Evolutionary conservation across 1,284 basidiomycete genomes (phyloP).

Genomic region (Cutaneotrichosporon mucoides): DNA sequence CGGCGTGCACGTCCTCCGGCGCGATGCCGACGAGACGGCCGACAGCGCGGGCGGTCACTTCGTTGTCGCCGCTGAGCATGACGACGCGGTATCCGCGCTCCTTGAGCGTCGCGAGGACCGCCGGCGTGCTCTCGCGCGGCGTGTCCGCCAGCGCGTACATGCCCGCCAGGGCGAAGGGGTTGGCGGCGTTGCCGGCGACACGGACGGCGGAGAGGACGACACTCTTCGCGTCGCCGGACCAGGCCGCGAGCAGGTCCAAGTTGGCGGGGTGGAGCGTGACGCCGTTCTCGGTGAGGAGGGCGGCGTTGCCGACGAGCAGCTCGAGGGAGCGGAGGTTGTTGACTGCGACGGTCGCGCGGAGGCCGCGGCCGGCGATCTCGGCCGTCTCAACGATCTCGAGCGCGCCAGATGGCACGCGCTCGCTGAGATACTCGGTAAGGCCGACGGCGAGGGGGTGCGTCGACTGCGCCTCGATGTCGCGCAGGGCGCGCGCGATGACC

Average conservation of each 20-base stretch:
- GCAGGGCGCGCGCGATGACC: conserved; percentile 39
- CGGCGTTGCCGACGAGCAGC: conserved; percentile 46
- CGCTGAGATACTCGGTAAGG: conserved; percentile 66
- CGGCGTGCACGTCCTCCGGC: conserved; percentile 73
- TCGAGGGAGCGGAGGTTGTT: conserved; percentile 53
- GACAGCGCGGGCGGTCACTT: conserved; percentile 74
- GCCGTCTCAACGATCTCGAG: conserved; percentile 62
- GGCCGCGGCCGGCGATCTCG: conserved; percentile 82
- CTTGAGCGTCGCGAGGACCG: conserved; percentile 71
- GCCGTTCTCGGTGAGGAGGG: conserved; percentile 21
- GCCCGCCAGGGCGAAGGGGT: conserved; percentile 10
- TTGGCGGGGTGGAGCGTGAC: conserved; percentile 33
- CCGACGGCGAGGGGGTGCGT: conserved; percentile 96
- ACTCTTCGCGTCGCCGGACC: conserved; percentile 68
- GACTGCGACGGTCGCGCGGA: conserved; percentile 63
- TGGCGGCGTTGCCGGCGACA: conserved; percentile 25
- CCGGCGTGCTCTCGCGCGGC: conserved; percentile 72
- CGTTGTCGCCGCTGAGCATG: conserved; percentile 87
- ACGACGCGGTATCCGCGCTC: conserved; percentile 82
- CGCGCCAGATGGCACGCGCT: conserved; percentile 57
- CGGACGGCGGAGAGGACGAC: conserved; percentile 74
- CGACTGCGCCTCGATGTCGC: conserved; percentile 79
- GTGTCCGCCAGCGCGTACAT: conserved; percentile 72
- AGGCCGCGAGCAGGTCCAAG: conserved; percentile 56
- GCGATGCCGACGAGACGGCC: conserved; percentile 79